Evolutionary conservation across 116 monocot species (phyloP).

Genomic region (Posidonia oceanica): DNA sequence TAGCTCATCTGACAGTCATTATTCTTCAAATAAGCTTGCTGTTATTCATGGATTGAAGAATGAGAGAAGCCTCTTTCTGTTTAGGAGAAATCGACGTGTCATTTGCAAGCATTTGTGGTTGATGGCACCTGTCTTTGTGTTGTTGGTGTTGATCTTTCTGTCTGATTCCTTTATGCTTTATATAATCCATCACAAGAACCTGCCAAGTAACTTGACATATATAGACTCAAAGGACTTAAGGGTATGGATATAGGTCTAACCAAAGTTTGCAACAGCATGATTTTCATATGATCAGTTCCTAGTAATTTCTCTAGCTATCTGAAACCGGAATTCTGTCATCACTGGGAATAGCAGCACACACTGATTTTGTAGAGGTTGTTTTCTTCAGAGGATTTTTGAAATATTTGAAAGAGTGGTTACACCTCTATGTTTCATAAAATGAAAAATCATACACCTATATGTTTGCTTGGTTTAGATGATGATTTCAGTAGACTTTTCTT

Average conservation of each 20-base stretch:
- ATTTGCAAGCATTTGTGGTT: conserved; percentile 4
- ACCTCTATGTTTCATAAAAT: background rate
- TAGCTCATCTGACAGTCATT: background rate
- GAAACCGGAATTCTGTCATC: too few relatives aligned
- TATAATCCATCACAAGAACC: background rate
- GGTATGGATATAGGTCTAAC: background rate
- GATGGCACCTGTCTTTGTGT: background rate
- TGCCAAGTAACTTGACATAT: background rate
- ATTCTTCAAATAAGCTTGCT: background rate
- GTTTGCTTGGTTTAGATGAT: too few relatives aligned
- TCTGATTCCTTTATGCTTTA: background rate
- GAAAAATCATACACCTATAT: too few relatives aligned
- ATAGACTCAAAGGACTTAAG: conserved; percentile 1
- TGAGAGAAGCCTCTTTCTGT: background rate
- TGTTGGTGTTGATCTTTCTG: background rate
- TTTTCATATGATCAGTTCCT: too few relatives aligned
- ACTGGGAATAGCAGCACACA: too few relatives aligned
- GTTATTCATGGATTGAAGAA: background rate
- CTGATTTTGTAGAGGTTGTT: too few relatives aligned
- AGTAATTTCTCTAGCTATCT: too few relatives aligned
- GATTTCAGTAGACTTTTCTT: too few relatives aligned
- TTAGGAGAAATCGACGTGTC: background rate
- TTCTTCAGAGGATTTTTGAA: background rate
- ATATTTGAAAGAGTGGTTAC: background rate
- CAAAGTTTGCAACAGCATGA: background rate